These are phyloP conservation scores for Fraxinus quadrangulata DNA, from an alignment of 257 asterid species.

Conservation along the genomic window DNA sequence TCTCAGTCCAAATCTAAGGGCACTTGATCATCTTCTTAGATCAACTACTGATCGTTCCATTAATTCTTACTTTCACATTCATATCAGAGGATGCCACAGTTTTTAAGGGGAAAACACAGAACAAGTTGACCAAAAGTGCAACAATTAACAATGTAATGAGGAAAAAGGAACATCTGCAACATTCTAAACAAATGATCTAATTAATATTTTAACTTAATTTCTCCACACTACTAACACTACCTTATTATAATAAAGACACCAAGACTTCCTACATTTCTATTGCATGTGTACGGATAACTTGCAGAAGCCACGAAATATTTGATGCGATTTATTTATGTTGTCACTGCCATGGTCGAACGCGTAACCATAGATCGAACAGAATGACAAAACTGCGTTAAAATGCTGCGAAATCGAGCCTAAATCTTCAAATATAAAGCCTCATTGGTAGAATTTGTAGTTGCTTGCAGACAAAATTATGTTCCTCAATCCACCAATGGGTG, in stretches of 20 bases:
- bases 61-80: background rate
- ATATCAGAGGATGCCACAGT: background rate
- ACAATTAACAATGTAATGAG: background rate
- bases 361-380: background rate
- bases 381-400: background rate
- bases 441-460: constrained; percentile 57
- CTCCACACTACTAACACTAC: background rate
- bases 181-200: background rate
- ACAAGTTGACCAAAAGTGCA: background rate
- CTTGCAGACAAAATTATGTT: constrained; percentile 58
- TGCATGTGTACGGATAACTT: background rate
- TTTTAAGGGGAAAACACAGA: background rate
- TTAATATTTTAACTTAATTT: background rate
- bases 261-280: background rate
- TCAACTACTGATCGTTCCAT: too few relatives aligned
- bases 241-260: background rate
- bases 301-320: background rate
- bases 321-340: background rate
- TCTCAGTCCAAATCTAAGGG: too few relatives aligned
- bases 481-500: constrained; percentile 73
- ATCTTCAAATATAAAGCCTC: background rate
- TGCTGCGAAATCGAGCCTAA: background rate
- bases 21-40: too few relatives aligned
- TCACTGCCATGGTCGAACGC: background rate
- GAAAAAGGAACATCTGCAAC: background rate